Evolutionary conservation across 176 grass and related monocot species (phyloP).

Genomic region (Metroxylon sagu): DNA sequence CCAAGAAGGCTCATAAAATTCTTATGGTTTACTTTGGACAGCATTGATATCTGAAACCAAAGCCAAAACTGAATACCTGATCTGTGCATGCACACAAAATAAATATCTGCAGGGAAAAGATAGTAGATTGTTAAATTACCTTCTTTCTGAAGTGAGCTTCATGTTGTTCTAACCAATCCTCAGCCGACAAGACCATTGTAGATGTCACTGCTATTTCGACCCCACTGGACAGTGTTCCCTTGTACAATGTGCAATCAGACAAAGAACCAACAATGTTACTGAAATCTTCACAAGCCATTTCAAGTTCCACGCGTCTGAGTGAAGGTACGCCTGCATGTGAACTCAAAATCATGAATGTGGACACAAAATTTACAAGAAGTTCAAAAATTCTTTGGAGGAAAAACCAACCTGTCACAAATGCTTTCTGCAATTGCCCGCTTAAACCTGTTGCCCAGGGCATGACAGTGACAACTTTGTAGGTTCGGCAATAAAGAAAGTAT

Average conservation of each 20-base stretch:
- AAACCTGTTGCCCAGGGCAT: constrained; percentile 53
- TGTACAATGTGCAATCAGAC: constrained; percentile 52
- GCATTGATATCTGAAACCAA: constrained; percentile 38
- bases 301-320: constrained; percentile 50
- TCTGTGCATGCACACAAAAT: no score
- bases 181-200: constrained; percentile 28
- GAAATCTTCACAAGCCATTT: constrained; percentile 82
- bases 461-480: constrained; percentile 35
- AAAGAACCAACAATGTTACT: constrained; percentile 66
- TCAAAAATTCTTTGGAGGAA: constrained; percentile 12
- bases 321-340: constrained; percentile 37
- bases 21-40: constrained; percentile 65
- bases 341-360: constrained; percentile 9
- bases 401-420: constrained; percentile 44
- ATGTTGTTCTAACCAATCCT: constrained; percentile 44
- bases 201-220: constrained; percentile 77
- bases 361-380: neutral
- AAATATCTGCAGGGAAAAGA: constrained; percentile 6
- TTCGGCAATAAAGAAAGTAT: constrained; percentile 31
- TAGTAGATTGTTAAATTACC: constrained; percentile 25
- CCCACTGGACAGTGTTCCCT: constrained; percentile 78
- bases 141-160: constrained; percentile 65
- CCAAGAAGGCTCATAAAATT: constrained; percentile 90
- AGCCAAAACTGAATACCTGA: neutral
- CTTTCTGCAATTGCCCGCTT: constrained; percentile 44